These are phyloP conservation scores for Neonectria neomacrospora DNA, from an alignment of 2,329 filamentous ascomycete genomes.

Conservation along the genomic window DNA sequence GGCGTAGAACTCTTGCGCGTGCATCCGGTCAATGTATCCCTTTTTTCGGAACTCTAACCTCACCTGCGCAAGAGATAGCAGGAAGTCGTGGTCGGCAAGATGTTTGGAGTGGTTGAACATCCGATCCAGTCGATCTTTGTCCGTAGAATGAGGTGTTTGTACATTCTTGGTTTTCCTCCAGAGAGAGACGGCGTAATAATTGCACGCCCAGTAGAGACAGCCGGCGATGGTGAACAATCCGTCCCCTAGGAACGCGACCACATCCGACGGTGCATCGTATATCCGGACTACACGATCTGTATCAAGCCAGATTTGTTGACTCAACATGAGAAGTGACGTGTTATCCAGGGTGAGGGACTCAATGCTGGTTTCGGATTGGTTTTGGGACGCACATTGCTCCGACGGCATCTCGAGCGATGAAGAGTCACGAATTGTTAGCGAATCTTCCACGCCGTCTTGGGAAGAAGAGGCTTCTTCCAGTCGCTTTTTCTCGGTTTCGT, in stretches of 20 bases:
- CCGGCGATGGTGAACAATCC: constrained; percentile 38
- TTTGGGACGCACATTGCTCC: constrained; percentile 6
- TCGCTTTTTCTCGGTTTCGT: constrained; percentile 4
- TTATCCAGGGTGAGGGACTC: neutral
- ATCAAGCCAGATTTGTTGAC: constrained; percentile 36
- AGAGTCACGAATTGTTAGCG: neutral
- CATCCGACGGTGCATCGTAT: constrained; percentile 37
- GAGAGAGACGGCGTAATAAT: constrained; percentile 34
- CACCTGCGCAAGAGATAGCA: constrained; percentile 35
- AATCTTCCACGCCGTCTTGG: neutral
- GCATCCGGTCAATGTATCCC: constrained; percentile 33
- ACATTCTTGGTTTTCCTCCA: constrained; percentile 36
- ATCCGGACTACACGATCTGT: constrained; percentile 39
- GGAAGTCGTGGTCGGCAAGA: constrained; percentile 35
- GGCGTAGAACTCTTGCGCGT: constrained; percentile 12
- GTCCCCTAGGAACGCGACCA: constrained; percentile 37
- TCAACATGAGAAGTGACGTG: neutral
- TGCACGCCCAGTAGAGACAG: constrained; percentile 42
- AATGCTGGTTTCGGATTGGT: constrained; percentile 1
- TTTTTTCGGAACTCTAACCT: constrained; percentile 37
- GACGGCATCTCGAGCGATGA: neutral
- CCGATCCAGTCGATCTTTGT: constrained; percentile 32
- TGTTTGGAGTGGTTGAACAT: constrained; percentile 40
- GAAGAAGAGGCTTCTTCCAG: constrained; percentile 5
- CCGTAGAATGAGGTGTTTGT: constrained; percentile 5